Evolutionary conservation across 768 basidiomycete species (phyloP).

Genomic region (Boletus sp.): DNA sequence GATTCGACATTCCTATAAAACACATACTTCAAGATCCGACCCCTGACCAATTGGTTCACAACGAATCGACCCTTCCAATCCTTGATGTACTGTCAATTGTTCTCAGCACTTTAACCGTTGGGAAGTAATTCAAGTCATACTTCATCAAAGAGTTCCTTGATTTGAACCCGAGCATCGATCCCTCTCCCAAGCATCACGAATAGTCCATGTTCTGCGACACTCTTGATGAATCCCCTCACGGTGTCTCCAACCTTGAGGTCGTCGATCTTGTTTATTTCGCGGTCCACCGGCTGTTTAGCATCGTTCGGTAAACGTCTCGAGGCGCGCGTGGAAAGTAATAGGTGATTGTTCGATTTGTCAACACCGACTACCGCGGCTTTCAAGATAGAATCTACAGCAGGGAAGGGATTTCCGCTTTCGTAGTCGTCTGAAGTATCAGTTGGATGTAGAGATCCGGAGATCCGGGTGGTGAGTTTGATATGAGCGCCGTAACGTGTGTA

Average conservation of each 20-base stretch:
- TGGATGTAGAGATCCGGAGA: slow-evolving; percentile 77
- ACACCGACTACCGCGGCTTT: slow-evolving; percentile 70
- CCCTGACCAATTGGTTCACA: slow-evolving; percentile 81
- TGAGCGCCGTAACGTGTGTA: slow-evolving; percentile 71
- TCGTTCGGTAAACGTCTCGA: slow-evolving; percentile 65
- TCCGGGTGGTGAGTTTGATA: slow-evolving; percentile 68
- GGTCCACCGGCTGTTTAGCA: slow-evolving; percentile 53
- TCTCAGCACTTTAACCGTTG: slow-evolving; percentile 5
- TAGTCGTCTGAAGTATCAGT: slow-evolving; percentile 85
- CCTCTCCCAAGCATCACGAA: slow-evolving; percentile 83
- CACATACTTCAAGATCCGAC: slow-evolving; percentile 74
- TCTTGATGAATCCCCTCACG: slow-evolving; percentile 90
- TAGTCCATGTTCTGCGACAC: slow-evolving; percentile 79
- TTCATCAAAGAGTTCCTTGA: slow-evolving; percentile 90
- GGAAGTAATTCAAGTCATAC: slow-evolving; percentile 28
- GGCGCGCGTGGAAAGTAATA: slow-evolving; percentile 78
- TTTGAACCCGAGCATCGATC: slow-evolving; percentile 91
- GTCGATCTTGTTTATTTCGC: slow-evolving; percentile 58
- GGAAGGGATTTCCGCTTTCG: slow-evolving; percentile 53
- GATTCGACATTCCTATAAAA: neutral
- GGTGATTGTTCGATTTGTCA: slow-evolving; percentile 61
- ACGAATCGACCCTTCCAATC: slow-evolving; percentile 89
- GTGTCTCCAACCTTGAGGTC: slow-evolving; percentile 70
- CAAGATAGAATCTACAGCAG: slow-evolving; percentile 62
- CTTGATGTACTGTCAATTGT: slow-evolving; percentile 71